phyloP scores from a whole-genome alignment of 2,329 filamentous ascomycete species.

The Cordyceps javanica region DNA sequence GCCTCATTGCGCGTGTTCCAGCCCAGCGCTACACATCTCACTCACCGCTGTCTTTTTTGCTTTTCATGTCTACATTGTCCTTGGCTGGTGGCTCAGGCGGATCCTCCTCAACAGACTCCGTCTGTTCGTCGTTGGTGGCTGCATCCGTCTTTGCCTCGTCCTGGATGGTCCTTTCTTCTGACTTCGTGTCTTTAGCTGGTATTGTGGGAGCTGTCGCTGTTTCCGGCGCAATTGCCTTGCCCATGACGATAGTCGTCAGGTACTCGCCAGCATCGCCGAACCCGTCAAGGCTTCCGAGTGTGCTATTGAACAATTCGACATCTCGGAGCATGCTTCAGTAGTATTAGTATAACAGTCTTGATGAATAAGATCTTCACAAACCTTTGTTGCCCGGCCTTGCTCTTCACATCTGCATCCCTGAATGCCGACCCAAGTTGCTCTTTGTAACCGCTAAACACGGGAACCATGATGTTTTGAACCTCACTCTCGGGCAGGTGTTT shows the following conservation, averaged over 20 bases:
- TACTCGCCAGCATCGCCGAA: conserved; percentile 67
- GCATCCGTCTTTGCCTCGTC: conserved; percentile 10
- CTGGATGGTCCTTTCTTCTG: conserved; percentile 15
- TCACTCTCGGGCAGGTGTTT: conserved; percentile 74
- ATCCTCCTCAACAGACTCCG: conserved; percentile 12
- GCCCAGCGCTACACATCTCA: background rate
- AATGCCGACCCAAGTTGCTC: conserved; percentile 72
- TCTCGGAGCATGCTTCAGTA: conserved; percentile 64
- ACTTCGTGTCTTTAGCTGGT: conserved; percentile 14
- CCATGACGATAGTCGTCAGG: conserved; percentile 57
- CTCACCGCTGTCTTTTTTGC: background rate
- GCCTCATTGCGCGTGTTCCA: background rate
- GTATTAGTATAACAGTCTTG: conserved; percentile 1
- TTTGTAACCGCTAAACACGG: conserved; percentile 76
- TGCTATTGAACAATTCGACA: conserved; percentile 63
- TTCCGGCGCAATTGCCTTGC: conserved; percentile 42
- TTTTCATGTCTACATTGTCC: background rate
- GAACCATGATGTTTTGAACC: conserved; percentile 76
- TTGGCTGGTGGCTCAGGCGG: background rate
- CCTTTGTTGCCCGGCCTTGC: conserved; percentile 64
- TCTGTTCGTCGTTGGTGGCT: conserved; percentile 15
- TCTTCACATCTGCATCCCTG: conserved; percentile 57
- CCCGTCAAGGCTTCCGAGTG: conserved; percentile 71
- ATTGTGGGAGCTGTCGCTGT: conserved; percentile 11
- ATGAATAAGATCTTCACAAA: conserved; percentile 34